A percentile compares a stretch with the other conserved stretches of the same genome.
Evolutionary conservation across 2,329 filamentous ascomycete genomes (phyloP).

Genomic region (Ophiocordyceps sinensis): DNA sequence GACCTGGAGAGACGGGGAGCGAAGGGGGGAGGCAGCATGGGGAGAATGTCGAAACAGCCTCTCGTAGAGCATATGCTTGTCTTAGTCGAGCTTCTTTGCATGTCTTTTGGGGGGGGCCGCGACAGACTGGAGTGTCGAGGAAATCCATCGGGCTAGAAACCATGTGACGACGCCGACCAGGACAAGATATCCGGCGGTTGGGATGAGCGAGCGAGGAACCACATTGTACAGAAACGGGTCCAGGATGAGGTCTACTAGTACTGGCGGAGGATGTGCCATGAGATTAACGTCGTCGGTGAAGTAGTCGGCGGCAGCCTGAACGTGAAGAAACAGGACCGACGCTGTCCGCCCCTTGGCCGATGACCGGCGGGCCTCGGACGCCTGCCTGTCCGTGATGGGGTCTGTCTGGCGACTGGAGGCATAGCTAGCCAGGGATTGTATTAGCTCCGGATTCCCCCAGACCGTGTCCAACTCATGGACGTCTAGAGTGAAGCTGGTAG

Average conservation of each 20-base stretch:
- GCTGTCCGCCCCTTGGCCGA: slow-evolving; percentile 8
- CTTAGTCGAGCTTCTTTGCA: slow-evolving; percentile 23
- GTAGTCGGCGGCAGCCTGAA: slow-evolving; percentile 71
- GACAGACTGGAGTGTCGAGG: slow-evolving; percentile 12
- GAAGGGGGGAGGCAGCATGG: not conserved
- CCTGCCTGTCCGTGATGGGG: not conserved
- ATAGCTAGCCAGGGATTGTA: slow-evolving; percentile 50
- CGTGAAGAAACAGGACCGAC: slow-evolving; percentile 56
- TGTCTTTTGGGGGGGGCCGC: slow-evolving; percentile 10
- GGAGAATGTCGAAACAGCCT: not conserved
- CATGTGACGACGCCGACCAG: slow-evolving; percentile 38
- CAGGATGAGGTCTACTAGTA: slow-evolving; percentile 68
- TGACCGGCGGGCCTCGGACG: not conserved
- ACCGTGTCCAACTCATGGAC: slow-evolving; percentile 47
- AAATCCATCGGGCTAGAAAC: slow-evolving; percentile 24
- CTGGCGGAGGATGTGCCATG: slow-evolving; percentile 61
- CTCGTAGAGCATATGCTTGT: not conserved
- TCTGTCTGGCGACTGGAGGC: slow-evolving; percentile 33
- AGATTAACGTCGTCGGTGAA: slow-evolving; percentile 59
- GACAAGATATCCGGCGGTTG: slow-evolving; percentile 55
- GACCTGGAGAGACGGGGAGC: not conserved
- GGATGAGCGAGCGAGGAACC: slow-evolving; percentile 62
- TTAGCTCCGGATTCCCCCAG: slow-evolving; percentile 45
- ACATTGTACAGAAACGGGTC: slow-evolving; percentile 74
- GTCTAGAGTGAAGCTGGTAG: slow-evolving; percentile 61